phyloP scores from a whole-genome alignment of 2,329 filamentous ascomycete genomes.

The Colletotrichum horii region DNA sequence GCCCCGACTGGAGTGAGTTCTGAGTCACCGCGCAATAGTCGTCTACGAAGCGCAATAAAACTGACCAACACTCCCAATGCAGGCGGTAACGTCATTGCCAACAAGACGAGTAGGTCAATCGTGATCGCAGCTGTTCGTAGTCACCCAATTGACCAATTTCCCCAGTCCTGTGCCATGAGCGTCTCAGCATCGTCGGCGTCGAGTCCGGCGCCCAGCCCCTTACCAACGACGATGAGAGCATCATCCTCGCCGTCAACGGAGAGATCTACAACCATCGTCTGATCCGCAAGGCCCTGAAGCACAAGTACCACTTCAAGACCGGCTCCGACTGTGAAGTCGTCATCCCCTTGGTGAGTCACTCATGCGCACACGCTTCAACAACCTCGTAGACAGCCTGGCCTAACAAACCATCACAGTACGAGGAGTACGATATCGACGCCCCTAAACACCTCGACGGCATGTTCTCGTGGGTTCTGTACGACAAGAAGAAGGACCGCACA shows the following conservation, averaged over 20 bases:
- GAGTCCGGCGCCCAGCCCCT: slow-evolving; percentile 96
- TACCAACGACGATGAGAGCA: slow-evolving; percentile 85
- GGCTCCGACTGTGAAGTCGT: slow-evolving; percentile 99
- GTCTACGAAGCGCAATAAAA: slow-evolving; percentile 21
- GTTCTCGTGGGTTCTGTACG: slow-evolving; percentile 99
- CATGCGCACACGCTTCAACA: neutral
- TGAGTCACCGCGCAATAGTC: slow-evolving; percentile 21
- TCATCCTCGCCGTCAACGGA: slow-evolving; percentile 96
- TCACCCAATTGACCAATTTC: slow-evolving; percentile 30
- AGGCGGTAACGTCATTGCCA: slow-evolving; percentile 88
- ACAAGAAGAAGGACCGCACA: slow-evolving; percentile 91
- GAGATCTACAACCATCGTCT: slow-evolving; percentile 99
- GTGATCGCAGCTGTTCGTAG: neutral
- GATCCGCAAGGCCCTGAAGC: slow-evolving; percentile 85
- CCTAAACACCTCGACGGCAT: slow-evolving; percentile 96
- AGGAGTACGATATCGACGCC: slow-evolving; percentile 89
- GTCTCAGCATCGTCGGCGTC: slow-evolving; percentile 96
- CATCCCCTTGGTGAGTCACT: slow-evolving; percentile 81
- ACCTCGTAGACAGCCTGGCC: neutral
- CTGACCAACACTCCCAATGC: slow-evolving; percentile 34
- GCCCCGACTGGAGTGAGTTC: slow-evolving; percentile 95
- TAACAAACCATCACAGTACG: slow-evolving; percentile 64
- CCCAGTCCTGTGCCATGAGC: slow-evolving; percentile 92
- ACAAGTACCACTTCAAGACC: slow-evolving; percentile 95
- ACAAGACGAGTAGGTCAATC: slow-evolving; percentile 82